Percentiles rank a stretch among this genome's conserved stretches.
Conservation (phyloP, 495 filamentous ascomycete genomes). For the Penicillium crystallinum region DNA sequence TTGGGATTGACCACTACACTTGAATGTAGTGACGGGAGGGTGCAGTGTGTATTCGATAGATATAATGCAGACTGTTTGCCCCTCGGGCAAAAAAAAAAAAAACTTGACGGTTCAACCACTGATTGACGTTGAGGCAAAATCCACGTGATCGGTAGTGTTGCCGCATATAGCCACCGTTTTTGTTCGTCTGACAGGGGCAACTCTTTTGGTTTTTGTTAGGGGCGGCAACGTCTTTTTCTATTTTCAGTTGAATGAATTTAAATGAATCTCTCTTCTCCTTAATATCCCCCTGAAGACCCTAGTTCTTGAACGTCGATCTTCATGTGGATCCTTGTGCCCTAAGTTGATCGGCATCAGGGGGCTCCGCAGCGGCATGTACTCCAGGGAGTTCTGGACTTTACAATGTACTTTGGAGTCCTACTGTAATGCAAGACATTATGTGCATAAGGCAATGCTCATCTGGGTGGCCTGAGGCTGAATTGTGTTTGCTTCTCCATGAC, state of each 20-base stretch:
- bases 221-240: no score
- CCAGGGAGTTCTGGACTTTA: no score
- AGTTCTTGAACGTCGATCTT: slow-evolving; percentile 2
- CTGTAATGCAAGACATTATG: no score
- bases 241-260: background rate
- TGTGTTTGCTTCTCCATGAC: no score
- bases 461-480: no score
- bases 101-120: slow-evolving; percentile 3
- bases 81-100: slow-evolving; percentile 1
- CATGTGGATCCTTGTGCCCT: slow-evolving; percentile 7
- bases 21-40: background rate
- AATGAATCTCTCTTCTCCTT: background rate
- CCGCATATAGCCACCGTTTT: background rate
- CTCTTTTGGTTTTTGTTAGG: background rate
- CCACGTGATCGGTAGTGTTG: slow-evolving; percentile 6
- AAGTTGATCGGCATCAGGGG: background rate
- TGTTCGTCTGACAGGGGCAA: background rate
- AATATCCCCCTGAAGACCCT: background rate
- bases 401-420: no score
- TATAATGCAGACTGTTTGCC: slow-evolving; percentile 2
- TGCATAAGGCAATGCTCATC: no score
- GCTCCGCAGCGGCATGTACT: no score
- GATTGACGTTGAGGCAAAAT: slow-evolving; percentile 5
- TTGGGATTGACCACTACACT: background rate
- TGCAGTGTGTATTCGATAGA: background rate